A percentile compares a stretch with the other conserved stretches of the same genome.
These are phyloP conservation scores for Cutaneotrichosporon mucoides DNA, from an alignment of 1,284 basidiomycete genomes.

Conservation along the genomic window DNA sequence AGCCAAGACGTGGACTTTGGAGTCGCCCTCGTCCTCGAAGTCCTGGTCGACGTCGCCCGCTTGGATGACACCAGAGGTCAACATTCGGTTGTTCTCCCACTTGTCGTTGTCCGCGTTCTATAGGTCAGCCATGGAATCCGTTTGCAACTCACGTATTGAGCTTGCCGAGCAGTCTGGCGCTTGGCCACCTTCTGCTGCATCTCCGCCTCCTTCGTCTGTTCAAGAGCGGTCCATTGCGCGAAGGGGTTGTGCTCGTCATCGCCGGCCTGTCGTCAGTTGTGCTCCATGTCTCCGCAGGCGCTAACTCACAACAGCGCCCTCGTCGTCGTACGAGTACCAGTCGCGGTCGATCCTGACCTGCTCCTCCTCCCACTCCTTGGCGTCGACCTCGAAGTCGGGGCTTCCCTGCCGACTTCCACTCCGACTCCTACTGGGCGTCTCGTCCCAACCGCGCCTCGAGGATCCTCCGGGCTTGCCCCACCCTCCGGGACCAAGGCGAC, in stretches of 20 bases:
- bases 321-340: conserved; percentile 89
- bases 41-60: conserved; percentile 75
- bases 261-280: conserved; percentile 52
- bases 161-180: conserved; percentile 83
- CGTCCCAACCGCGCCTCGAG: conserved; percentile 62
- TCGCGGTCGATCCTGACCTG: conserved; percentile 82
- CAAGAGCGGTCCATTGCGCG: conserved; percentile 81
- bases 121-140: not conserved
- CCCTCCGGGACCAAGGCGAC: conserved; percentile 43
- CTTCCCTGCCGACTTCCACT: conserved; percentile 52
- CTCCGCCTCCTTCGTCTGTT: conserved; percentile 67
- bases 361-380: conserved; percentile 91
- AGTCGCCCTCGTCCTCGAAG: conserved; percentile 92
- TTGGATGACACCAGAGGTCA: conserved; percentile 88
- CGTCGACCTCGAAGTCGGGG: conserved; percentile 49
- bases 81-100: conserved; percentile 97
- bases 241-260: conserved; percentile 92
- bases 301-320: conserved; percentile 63
- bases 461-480: conserved; percentile 18
- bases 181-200: conserved; percentile 75
- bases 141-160: conserved; percentile 71
- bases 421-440: conserved; percentile 67
- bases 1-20: conserved; percentile 92
- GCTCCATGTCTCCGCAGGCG: not conserved
- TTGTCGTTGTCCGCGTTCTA: conserved; percentile 95